Base-by-base conservation (phyloP, 2,329 filamentous ascomycete genomes). In the Leptoxyphium fumago region DNA sequence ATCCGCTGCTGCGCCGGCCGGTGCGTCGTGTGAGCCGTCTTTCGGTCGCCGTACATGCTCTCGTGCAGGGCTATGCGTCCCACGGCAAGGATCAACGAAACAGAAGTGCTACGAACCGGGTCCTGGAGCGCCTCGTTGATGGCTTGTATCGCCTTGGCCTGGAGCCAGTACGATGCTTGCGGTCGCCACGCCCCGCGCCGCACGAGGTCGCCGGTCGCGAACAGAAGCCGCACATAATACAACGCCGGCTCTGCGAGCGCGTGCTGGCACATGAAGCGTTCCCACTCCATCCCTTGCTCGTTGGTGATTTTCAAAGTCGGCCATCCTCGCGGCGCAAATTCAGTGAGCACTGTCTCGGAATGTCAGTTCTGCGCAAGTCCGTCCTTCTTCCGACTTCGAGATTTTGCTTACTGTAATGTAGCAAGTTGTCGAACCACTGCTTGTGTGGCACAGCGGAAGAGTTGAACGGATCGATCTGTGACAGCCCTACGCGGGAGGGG, bases 11-110 rank as follows among this genome's bases (percentile, higher is more conserved):
- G 58, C 10, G 58, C 58, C 2, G 58, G 58, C 7, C 58, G 52
- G 45, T 61, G 58, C 9, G 60, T 51, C 2, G 45, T 41, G 28
- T 52, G 53, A 2, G 57, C 55, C 3, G 57, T 55, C 10, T 51
- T 45, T 26, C 52, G 48, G 48, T 60, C 54, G n/a, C 58, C 57
- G 40, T 61, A 60, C 52, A 61, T 53, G 32, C 52, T 51, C 42
- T 61, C 58, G 42, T 60, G 56, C 8, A 60, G 46, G 11, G 58
- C 58, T n/a, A 61, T 60, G 15, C 58, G 56, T 3, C 58, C 57
- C 2, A 60, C 55, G 1, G 56, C 57, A 2, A 59, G 46, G 15
- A 56, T 56, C 13, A 56, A 45, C 6, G 48, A 52, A 29, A 55
- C 54, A 1, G 52, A 54, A 39, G 45, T 48, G 26, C 45, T 48